phyloP scores from a whole-genome alignment of 2,329 filamentous ascomycete genomes.

The Colletotrichum lupini region DNA sequence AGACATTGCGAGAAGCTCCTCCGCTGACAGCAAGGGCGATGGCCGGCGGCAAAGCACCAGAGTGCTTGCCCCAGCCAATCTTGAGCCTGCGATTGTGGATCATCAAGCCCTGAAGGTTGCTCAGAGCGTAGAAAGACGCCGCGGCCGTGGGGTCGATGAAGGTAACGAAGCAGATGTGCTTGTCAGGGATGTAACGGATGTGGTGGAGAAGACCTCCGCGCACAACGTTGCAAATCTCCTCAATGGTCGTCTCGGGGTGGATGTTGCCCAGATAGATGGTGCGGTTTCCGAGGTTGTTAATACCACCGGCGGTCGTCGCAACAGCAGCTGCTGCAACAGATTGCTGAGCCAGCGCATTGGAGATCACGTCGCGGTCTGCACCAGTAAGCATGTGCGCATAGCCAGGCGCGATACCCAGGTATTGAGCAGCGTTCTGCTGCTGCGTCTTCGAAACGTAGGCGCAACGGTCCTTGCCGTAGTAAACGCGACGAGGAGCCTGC shows the following conservation, averaged over 20 bases:
- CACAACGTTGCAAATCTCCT: conserved; percentile 99
- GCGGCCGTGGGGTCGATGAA: conserved; percentile 99
- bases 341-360: conserved; percentile 94
- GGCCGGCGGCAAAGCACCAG: conserved; percentile 91
- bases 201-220: conserved; percentile 95
- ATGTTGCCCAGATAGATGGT: conserved; percentile 99
- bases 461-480: conserved; percentile 98
- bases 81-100: conserved; percentile 98
- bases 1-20: conserved; percentile 97
- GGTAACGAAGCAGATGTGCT: conserved; percentile 99
- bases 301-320: conserved; percentile 93
- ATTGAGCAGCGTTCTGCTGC: conserved; percentile 98
- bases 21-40: conserved; percentile 97
- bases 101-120: conserved; percentile 98
- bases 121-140: conserved; percentile 96
- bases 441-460: conserved; percentile 99
- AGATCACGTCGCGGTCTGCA: conserved; percentile 95
- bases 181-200: conserved; percentile 98
- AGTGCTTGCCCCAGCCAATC: conserved; percentile 99
- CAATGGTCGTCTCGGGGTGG: conserved; percentile 97
- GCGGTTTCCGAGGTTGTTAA: conserved; percentile 96
- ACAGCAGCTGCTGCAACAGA: conserved; percentile 97
- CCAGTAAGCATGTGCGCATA: conserved; percentile 97
- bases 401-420: conserved; percentile 94
- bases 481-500: conserved; percentile 94